Percentiles rank a stretch among this genome's conserved stretches.
These are phyloP conservation scores for Artemisia annua DNA, from an alignment of 129 eudicot species.

Conservation along the genomic window DNA sequence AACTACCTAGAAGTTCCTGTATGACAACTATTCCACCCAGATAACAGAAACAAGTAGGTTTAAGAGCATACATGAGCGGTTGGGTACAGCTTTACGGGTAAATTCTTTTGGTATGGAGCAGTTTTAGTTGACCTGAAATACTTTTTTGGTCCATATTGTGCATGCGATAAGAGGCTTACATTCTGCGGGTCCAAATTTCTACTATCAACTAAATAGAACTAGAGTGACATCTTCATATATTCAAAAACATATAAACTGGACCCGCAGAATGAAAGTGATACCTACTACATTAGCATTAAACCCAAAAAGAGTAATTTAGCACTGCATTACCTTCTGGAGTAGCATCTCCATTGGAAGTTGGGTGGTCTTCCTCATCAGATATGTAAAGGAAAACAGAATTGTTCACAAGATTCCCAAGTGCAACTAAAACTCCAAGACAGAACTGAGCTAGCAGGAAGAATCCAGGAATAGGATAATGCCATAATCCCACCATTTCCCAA, in stretches of 20 bases:
- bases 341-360: slow-evolving; percentile 32
- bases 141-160: not conserved
- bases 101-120: not conserved
- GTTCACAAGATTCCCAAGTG: slow-evolving; percentile 50
- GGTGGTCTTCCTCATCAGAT: slow-evolving; percentile 40
- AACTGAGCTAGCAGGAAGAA: slow-evolving; percentile 52
- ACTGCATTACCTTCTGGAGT: slow-evolving; percentile 35
- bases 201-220: slow-evolving; percentile 6
- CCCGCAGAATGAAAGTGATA: not conserved
- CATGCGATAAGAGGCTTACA: slow-evolving; percentile 1
- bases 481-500: slow-evolving; percentile 58
- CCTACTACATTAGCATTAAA: slow-evolving; percentile 1
- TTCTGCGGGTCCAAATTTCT: not conserved
- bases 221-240: not conserved
- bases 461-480: slow-evolving; percentile 66
- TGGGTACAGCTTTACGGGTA: not conserved
- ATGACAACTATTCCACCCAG: not conserved
- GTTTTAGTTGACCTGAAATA: not conserved
- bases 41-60: not conserved
- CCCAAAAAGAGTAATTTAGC: slow-evolving; percentile 8
- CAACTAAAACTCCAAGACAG: slow-evolving; percentile 57
- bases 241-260: not conserved
- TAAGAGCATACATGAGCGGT: not conserved
- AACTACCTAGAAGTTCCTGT: not conserved
- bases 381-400: slow-evolving; percentile 48